Percentiles rank a stretch among this genome's conserved stretches.
phyloP scores from a whole-genome alignment of 169 alveolate species.

The Plasmodium inui region DNA sequence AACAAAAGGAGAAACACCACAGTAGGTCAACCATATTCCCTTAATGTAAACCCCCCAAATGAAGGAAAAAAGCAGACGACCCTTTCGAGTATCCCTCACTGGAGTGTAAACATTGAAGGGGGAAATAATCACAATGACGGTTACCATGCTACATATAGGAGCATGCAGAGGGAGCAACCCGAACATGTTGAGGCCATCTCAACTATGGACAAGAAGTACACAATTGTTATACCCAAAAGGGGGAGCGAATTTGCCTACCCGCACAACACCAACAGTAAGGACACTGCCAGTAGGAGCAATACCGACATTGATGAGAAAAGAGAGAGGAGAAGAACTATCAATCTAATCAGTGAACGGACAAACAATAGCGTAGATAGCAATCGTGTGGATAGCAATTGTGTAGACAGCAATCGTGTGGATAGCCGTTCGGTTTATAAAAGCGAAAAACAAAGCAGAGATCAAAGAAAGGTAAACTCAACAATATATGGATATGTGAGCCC shows the following conservation, averaged over 20 bases:
- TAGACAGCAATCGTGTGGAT: background rate
- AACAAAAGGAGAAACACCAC: conserved; percentile 11
- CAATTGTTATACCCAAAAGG: conserved; percentile 6
- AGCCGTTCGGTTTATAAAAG: background rate
- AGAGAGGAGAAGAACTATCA: conserved; percentile 10
- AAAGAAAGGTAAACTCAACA: background rate
- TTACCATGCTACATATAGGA: background rate
- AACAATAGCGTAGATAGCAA: background rate
- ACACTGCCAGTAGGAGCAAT: background rate
- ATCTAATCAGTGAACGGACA: background rate
- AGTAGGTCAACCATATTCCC: background rate
- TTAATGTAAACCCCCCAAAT: background rate
- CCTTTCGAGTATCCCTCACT: background rate
- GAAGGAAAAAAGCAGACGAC: background rate
- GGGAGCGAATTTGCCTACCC: background rate
- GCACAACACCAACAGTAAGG: background rate
- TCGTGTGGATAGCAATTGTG: background rate
- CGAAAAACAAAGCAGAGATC: background rate
- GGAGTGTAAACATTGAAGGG: background rate
- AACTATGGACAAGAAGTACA: conserved; percentile 4
- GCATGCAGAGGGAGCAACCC: background rate
- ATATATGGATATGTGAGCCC: conserved; percentile 35
- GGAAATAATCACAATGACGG: background rate
- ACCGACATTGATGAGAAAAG: background rate
- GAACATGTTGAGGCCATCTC: background rate